Evolutionary conservation across 139 green algal species (phyloP), one percentile per base, ranked within the genome.

Genomic region (Parachlorella kessleri): DNA sequence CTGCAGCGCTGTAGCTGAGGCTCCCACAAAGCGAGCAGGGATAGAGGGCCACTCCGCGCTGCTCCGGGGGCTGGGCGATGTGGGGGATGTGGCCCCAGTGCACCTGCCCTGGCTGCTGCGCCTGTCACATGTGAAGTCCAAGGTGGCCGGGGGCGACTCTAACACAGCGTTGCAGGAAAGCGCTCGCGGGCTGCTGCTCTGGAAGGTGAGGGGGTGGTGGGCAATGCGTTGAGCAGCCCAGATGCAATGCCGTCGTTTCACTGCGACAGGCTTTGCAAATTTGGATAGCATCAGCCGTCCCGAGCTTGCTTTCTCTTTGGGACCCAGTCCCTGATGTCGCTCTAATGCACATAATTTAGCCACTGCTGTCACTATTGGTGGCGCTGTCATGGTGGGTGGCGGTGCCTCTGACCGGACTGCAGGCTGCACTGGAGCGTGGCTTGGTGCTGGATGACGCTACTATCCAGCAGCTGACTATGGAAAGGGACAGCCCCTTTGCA

Each of bases 71-170:
- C 89, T 97, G 32, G 93, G 93, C 7, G 86, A 88, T 26, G 77
- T 96, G 6, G 93, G 92, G 0, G 90, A 94, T 63, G 82, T 97
- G 7, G 32, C 88, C 0, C 71, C 93, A 0, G 37, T 67, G 4
- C 85, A 92, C 55, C 86, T 97, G 84, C 92, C 92, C 9, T 94
- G 82, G 86, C 78, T 97, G 23, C 78, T 97, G 66, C 89, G 93
- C 33, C 81, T 97, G 4, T 86, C 91, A 0, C 88, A 97, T 73
- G 81, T 95, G 35, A 79, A 73, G 72, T 89, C 48, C 36, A 59
- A 30, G 9, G 59, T 71, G 38, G 35, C 73, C 1, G 84, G 84
- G 23, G 80, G 68, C 4, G 88, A 94, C 74, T 92, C 88, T 3
- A 68, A 72, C 18, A 67, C 39, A 24, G 88, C 88, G 6, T 39